Conservation (phyloP, 1,284 basidiomycete genomes). For the Ganoderma boninense region DNA sequence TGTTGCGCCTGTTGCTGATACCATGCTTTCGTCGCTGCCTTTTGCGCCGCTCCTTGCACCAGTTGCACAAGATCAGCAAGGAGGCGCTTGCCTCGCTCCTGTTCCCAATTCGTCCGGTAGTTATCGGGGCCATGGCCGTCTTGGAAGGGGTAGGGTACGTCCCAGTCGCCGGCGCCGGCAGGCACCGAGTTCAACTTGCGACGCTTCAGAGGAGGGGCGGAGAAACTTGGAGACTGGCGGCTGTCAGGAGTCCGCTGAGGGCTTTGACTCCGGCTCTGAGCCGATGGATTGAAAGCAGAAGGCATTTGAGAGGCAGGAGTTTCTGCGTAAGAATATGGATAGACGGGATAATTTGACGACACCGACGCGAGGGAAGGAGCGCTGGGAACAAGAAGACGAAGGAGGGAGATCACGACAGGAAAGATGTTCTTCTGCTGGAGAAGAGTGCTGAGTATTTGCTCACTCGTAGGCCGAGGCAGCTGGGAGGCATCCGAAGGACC, state of each 20-base stretch:
- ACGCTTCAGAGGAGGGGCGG: slow-evolving; percentile 55
- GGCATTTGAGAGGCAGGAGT: not conserved
- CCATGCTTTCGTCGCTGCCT: slow-evolving; percentile 40
- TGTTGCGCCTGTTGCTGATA: slow-evolving; percentile 28
- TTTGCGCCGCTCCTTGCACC: slow-evolving; percentile 59
- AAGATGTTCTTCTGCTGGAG: slow-evolving; percentile 72
- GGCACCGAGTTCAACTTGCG: slow-evolving; percentile 72
- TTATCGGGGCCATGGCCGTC: slow-evolving; percentile 71
- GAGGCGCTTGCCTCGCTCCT: slow-evolving; percentile 65
- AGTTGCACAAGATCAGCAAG: slow-evolving; percentile 67
- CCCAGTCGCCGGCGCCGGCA: slow-evolving; percentile 81
- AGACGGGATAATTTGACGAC: slow-evolving; percentile 22
- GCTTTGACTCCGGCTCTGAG: slow-evolving; percentile 9
- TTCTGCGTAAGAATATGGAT: slow-evolving; percentile 18
- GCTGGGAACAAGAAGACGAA: slow-evolving; percentile 51
- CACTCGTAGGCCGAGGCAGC: slow-evolving; percentile 57
- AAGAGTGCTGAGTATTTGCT: slow-evolving; percentile 66
- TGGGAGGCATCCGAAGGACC: slow-evolving; percentile 42
- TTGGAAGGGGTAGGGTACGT: slow-evolving; percentile 78
- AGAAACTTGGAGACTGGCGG: slow-evolving; percentile 10
- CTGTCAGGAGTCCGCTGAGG: not conserved
- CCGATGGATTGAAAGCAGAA: too few relatives aligned
- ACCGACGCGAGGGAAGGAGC: slow-evolving; percentile 26
- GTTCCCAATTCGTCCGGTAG: slow-evolving; percentile 69
- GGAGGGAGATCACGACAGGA: slow-evolving; percentile 66